Percentiles rank a stretch among this genome's conserved stretches.
These are phyloP conservation scores for Astrothelium macrocarpum DNA, from an alignment of 495 filamentous ascomycete genomes.

Conservation along the genomic window DNA sequence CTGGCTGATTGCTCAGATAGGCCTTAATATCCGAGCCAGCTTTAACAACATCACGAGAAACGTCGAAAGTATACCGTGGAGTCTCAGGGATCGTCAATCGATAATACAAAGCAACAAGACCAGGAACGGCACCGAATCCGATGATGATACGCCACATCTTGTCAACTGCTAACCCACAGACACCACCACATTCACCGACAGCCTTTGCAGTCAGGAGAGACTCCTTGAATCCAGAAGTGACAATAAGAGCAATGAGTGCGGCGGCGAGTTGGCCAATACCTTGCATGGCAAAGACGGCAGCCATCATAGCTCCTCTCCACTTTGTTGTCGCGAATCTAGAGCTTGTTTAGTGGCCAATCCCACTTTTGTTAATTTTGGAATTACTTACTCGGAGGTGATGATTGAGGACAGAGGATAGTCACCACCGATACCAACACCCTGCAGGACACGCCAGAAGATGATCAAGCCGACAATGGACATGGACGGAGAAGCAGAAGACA, in stretches of 20 bases:
- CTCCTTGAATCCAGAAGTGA: slow-evolving; percentile 63
- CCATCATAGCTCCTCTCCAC: slow-evolving; percentile 84
- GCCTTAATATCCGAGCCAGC: slow-evolving; percentile 55
- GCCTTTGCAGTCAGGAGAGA: slow-evolving; percentile 45
- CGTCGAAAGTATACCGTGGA: slow-evolving; percentile 75
- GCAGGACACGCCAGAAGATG: slow-evolving; percentile 83
- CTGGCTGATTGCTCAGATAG: slow-evolving; percentile 26
- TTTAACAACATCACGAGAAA: slow-evolving; percentile 61
- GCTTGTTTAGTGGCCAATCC: slow-evolving; percentile 19
- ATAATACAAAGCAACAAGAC: slow-evolving; percentile 67
- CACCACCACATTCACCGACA: slow-evolving; percentile 48
- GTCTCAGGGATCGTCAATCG: slow-evolving; percentile 84
- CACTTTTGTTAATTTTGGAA: neutral
- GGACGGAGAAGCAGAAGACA: slow-evolving; percentile 56
- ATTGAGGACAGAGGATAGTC: slow-evolving; percentile 80
- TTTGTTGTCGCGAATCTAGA: slow-evolving; percentile 68
- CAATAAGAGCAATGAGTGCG: slow-evolving; percentile 60
- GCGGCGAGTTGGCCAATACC: slow-evolving; percentile 67
- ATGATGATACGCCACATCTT: slow-evolving; percentile 80
- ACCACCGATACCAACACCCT: slow-evolving; percentile 38
- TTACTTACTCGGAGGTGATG: slow-evolving; percentile 66
- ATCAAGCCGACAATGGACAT: slow-evolving; percentile 67
- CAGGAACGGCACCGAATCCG: slow-evolving; percentile 72
- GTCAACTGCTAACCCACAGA: slow-evolving; percentile 61
- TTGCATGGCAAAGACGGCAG: slow-evolving; percentile 77